A percentile compares a stretch with the other conserved stretches of the same genome.
Conservation (phyloP, 805 yeast genomes). For the Torulaspora gathmanii region DNA sequence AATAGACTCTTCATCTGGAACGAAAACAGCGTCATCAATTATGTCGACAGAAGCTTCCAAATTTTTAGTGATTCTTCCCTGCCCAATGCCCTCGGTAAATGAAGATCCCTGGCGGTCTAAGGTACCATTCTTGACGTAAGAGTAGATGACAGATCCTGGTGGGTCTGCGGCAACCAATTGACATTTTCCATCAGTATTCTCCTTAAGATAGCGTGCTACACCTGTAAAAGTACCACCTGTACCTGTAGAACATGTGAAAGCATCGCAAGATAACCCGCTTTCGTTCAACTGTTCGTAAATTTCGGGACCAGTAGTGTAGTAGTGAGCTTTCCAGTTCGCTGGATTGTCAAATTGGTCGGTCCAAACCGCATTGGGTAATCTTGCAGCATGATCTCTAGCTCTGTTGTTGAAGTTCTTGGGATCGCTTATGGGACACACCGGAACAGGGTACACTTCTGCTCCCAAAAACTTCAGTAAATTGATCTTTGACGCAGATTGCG, state of each 20-base stretch:
- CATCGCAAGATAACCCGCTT: constrained; percentile 50
- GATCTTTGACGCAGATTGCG: constrained; percentile 77
- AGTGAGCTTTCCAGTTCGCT: constrained; percentile 86
- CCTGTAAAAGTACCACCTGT: constrained; percentile 95
- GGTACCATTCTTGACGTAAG: constrained; percentile 69
- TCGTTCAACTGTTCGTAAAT: constrained; percentile 83
- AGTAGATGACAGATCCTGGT: constrained; percentile 83
- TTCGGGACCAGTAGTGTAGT: constrained; percentile 89
- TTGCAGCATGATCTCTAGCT: constrained; percentile 79
- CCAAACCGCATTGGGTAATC: constrained; percentile 77
- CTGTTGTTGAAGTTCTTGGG: constrained; percentile 85
- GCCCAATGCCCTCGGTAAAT: constrained; percentile 95
- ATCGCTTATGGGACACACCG: constrained; percentile 76
- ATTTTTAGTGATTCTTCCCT: constrained; percentile 86
- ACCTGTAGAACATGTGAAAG: constrained; percentile 86
- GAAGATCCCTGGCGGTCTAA: constrained; percentile 75
- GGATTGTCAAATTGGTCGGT: constrained; percentile 85
- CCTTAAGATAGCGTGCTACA: constrained; percentile 69
- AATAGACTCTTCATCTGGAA: constrained; percentile 77
- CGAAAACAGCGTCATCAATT: constrained; percentile 73
- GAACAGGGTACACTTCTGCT: constrained; percentile 84
- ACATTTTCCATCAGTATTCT: constrained; percentile 55
- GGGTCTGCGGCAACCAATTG: constrained; percentile 82
- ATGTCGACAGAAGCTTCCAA: constrained; percentile 64
- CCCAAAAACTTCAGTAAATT: constrained; percentile 71